These are phyloP conservation scores for Penicillium macrosclerotiorum DNA, from an alignment of 495 filamentous ascomycete species.

Conservation along the genomic window DNA sequence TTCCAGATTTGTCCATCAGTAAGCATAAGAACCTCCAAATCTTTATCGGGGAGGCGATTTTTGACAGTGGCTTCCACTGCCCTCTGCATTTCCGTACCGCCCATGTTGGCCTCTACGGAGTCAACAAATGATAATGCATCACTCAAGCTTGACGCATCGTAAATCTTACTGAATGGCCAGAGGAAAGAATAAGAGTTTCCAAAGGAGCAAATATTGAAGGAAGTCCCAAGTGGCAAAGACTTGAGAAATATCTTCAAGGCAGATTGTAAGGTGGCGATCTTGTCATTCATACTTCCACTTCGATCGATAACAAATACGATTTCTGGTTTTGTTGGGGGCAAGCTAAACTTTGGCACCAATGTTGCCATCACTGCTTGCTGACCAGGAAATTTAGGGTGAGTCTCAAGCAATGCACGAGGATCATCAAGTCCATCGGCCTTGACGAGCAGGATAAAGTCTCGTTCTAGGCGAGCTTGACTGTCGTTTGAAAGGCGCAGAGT, in stretches of 20 bases:
- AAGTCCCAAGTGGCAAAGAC: conserved; percentile 61
- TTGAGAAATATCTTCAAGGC: conserved; percentile 69
- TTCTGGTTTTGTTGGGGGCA: conserved; percentile 54
- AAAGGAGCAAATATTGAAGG: conserved; percentile 77
- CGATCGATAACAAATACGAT: conserved; percentile 71
- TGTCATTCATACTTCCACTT: conserved; percentile 62
- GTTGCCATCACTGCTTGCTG: conserved; percentile 67
- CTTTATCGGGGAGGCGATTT: conserved; percentile 47
- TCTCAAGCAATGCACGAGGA: conserved; percentile 62
- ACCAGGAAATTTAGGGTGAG: conserved; percentile 54
- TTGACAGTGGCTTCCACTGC: conserved; percentile 54
- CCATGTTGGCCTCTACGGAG: conserved; percentile 50
- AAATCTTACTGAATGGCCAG: conserved; percentile 56
- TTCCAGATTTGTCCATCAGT: conserved; percentile 72
- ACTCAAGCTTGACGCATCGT: conserved; percentile 49
- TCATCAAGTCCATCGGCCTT: conserved; percentile 52
- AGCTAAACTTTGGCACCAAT: conserved; percentile 62
- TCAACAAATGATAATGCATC: conserved; percentile 50
- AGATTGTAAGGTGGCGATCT: conserved; percentile 52
- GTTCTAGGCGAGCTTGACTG: conserved; percentile 13
- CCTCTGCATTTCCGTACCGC: conserved; percentile 65
- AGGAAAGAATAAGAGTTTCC: conserved; percentile 53
- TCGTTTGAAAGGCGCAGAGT: conserved; percentile 35
- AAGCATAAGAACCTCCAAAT: conserved; percentile 63
- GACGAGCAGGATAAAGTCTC: conserved; percentile 55